These are phyloP conservation scores for Boletus semigastroideus DNA, from an alignment of 1,284 basidiomycete species.

Conservation along the genomic window DNA sequence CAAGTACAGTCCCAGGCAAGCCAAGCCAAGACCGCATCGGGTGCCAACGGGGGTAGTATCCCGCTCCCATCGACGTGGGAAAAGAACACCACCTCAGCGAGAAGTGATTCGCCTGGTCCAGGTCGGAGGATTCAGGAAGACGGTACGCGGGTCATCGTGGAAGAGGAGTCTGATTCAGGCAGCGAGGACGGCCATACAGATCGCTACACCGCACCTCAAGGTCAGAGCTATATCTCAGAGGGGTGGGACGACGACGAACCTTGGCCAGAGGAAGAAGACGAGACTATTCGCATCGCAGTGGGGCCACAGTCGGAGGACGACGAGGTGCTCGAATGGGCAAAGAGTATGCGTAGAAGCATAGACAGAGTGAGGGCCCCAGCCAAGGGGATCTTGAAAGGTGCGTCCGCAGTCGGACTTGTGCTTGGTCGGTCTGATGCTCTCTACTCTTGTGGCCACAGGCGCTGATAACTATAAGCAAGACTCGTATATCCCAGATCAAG, in stretches of 20 bases:
- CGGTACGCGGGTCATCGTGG: conserved; percentile 64
- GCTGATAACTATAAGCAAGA: conserved; percentile 65
- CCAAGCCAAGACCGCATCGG: conserved; percentile 36
- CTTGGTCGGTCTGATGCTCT: conserved; percentile 3
- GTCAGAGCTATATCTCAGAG: conserved; percentile 45
- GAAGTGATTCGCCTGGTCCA: conserved; percentile 44
- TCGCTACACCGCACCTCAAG: conserved; percentile 27
- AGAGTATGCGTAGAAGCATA: conserved; percentile 63
- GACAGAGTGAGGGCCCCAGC: conserved; percentile 67
- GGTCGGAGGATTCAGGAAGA: conserved; percentile 58
- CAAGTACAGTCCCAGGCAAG: conserved; percentile 50
- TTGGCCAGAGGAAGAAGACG: conserved; percentile 67
- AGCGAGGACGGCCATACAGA: conserved; percentile 46
- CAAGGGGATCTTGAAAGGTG: conserved; percentile 90
- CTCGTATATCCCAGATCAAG: conserved; percentile 43
- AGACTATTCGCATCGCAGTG: conserved; percentile 58
- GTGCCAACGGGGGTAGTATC: conserved; percentile 27
- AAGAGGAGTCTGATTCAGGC: conserved; percentile 66
- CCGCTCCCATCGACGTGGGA: conserved; percentile 74
- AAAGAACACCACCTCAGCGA: conserved; percentile 68
- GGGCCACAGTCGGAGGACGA: conserved; percentile 50
- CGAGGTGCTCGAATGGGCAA: conserved; percentile 69
- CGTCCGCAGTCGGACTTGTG: conserved; percentile 31
- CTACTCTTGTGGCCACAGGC: conserved; percentile 38
- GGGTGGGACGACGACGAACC: conserved; percentile 73